Evolutionary conservation across 1,284 basidiomycete genomes (phyloP).

Genomic region (Peniophora sp.): DNA sequence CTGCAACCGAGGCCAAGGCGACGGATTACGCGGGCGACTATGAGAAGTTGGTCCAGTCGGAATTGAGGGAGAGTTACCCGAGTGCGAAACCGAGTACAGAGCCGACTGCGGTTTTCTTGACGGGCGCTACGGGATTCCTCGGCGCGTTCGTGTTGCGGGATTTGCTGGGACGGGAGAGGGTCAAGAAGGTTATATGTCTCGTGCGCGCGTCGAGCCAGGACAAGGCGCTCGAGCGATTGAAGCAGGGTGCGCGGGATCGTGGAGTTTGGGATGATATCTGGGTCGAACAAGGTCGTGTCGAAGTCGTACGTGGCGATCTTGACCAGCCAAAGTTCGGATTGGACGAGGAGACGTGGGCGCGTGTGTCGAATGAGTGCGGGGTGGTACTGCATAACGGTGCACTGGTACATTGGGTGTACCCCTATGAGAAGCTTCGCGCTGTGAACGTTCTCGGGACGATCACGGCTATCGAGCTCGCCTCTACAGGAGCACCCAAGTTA

Average conservation of each 20-base stretch:
- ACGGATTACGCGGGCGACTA: constrained; percentile 76
- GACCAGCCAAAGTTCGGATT: constrained; percentile 75
- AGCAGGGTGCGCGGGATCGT: constrained; percentile 73
- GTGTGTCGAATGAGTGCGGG: constrained; percentile 72
- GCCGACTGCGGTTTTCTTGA: constrained; percentile 81
- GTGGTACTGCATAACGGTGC: constrained; percentile 94
- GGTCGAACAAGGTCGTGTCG: constrained; percentile 63
- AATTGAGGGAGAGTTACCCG: constrained; percentile 57
- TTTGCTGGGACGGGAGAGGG: constrained; percentile 61
- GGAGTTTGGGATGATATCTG: constrained; percentile 94
- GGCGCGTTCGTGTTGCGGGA: constrained; percentile 90
- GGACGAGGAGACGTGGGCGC: constrained; percentile 56
- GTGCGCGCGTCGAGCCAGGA: constrained; percentile 69
- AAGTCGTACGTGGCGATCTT: constrained; percentile 88
- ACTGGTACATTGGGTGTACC: constrained; percentile 98
- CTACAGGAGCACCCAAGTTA: constrained; percentile 68
- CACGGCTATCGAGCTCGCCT: constrained; percentile 76
- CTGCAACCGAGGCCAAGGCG: constrained; percentile 23
- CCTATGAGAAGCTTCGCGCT: constrained; percentile 88
- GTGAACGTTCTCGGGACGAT: constrained; percentile 91
- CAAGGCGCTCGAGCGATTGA: constrained; percentile 67
- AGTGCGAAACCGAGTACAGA: constrained; percentile 28
- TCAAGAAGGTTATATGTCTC: constrained; percentile 87
- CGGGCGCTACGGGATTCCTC: constrained; percentile 95
- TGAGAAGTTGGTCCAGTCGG: constrained; percentile 46